Evolutionary conservation across 257 asterid species (phyloP).

Genomic region (Solanum neorickii): DNA sequence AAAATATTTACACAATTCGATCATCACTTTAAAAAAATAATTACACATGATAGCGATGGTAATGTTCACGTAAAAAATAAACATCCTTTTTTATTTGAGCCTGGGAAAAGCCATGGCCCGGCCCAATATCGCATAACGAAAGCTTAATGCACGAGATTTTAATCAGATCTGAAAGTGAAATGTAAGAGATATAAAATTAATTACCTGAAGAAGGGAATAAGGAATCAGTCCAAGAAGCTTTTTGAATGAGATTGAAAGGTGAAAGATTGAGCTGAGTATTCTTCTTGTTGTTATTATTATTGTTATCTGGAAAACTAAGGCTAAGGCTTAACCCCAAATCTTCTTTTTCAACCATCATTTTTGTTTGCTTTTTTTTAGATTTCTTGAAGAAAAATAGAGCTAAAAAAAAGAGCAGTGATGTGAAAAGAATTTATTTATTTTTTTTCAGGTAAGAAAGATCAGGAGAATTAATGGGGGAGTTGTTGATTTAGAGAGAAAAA

Average conservation of each 20-base stretch:
- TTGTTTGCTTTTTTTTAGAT: neutral
- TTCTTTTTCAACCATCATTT: slow-evolving; percentile 44
- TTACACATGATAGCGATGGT: neutral
- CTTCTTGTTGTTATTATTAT: neutral
- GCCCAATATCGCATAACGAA: neutral
- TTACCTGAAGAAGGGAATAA: slow-evolving; percentile 40
- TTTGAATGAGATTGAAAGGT: slow-evolving; percentile 9
- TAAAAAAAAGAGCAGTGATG: neutral
- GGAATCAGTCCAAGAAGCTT: slow-evolving; percentile 25
- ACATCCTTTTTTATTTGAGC: neutral
- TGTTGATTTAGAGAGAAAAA: neutral
- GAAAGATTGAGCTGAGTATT: slow-evolving; percentile 26
- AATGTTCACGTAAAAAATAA: neutral
- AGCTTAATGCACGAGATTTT: neutral
- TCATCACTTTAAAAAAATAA: neutral
- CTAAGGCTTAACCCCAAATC: slow-evolving; percentile 68
- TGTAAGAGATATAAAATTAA: neutral
- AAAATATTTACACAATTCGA: neutral
- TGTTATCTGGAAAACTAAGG: slow-evolving; percentile 33
- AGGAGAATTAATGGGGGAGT: neutral
- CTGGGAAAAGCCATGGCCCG: neutral
- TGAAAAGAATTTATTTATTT: neutral
- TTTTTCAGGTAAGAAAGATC: neutral
- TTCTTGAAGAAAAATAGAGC: neutral
- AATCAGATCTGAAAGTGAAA: slow-evolving; percentile 2